Evolutionary conservation across 2,329 filamentous ascomycete species (phyloP), one percentile per base, ranked within the genome.

Genomic region (Pestalotiopsis sp.): DNA sequence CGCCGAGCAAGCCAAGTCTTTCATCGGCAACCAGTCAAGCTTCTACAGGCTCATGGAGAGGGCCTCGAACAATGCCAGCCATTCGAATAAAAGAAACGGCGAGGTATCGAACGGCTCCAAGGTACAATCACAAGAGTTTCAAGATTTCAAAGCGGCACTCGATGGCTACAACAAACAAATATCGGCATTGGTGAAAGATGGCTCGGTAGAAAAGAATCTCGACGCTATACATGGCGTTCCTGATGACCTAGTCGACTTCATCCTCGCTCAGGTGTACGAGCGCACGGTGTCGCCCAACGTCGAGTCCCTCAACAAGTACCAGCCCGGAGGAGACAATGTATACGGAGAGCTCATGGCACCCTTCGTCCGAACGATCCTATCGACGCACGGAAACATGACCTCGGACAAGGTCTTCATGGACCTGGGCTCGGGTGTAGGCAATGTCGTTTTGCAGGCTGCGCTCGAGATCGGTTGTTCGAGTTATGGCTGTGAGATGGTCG

Each of bases 401-500:
- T 95, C 93, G 0, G 88, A 91, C 64, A 92, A 97, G 74, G 90
- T 97, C 49, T 98, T 99, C 78, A 91, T 99, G 69, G 96, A 99
- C 77, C 87, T 99, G 14, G 96, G 96, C 63, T 98, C 95, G 2
- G 96, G 96, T 38, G 96, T 98, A 17, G 96, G 95, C 62, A 99
- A 98, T 77, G 95, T 98, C 2, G 94, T 96, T 31, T 84, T 99
- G 64, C 96, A 99, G 79, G 94, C 95, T 2, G 96, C 96, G 0
- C 87, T 99, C 23, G 93, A 99, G 79, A 90, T 95, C 66, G 96
- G 96, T 20, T 97, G 94, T 79, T 94, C 97, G 78, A 95, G 92
- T 80, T 98, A 94, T 91, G 96, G 96, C 36, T 97, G 95, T 75
- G 96, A 99, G 80, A 93, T 97, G 86, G 97, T 98, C 94, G 87